phyloP scores from a whole-genome alignment of 805 yeast species.

The Metschnikowia sp. region DNA sequence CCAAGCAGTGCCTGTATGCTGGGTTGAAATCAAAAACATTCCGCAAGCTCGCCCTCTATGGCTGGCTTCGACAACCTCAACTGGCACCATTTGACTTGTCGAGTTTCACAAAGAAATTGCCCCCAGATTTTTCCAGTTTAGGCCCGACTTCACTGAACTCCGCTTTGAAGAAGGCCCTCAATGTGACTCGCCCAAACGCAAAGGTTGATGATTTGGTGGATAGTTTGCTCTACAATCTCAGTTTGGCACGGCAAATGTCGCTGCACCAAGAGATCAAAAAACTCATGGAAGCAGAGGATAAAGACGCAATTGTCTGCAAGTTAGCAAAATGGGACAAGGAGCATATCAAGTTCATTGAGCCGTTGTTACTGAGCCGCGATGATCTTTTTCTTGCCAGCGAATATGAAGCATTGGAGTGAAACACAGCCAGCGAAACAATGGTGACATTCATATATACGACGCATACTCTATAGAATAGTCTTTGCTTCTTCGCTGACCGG shows the following conservation, averaged over 20 bases:
- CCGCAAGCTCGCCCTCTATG: slow-evolving; percentile 11
- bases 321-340: slow-evolving; percentile 12
- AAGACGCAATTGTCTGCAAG: not conserved
- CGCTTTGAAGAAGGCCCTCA: slow-evolving; percentile 7
- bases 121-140: slow-evolving; percentile 4
- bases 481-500: slow-evolving; percentile 16
- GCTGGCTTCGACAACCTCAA: slow-evolving; percentile 14
- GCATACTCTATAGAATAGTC: slow-evolving; percentile 10
- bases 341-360: slow-evolving; percentile 11
- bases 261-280: slow-evolving; percentile 10
- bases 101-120: slow-evolving; percentile 1
- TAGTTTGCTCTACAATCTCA: slow-evolving; percentile 53
- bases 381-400: slow-evolving; percentile 3
- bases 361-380: not conserved
- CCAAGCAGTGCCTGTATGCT: slow-evolving; percentile 12
- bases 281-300: not conserved
- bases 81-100: slow-evolving; percentile 12
- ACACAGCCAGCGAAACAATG: too few relatives aligned
- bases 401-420: not conserved
- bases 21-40: slow-evolving; percentile 11
- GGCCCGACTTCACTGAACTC: slow-evolving; percentile 6
- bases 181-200: slow-evolving; percentile 10
- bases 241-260: slow-evolving; percentile 9
- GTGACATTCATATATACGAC: too few relatives aligned
- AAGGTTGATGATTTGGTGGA: slow-evolving; percentile 70